Conservation (phyloP, 2,329 filamentous ascomycete species). For the Fusarium domesticum region DNA sequence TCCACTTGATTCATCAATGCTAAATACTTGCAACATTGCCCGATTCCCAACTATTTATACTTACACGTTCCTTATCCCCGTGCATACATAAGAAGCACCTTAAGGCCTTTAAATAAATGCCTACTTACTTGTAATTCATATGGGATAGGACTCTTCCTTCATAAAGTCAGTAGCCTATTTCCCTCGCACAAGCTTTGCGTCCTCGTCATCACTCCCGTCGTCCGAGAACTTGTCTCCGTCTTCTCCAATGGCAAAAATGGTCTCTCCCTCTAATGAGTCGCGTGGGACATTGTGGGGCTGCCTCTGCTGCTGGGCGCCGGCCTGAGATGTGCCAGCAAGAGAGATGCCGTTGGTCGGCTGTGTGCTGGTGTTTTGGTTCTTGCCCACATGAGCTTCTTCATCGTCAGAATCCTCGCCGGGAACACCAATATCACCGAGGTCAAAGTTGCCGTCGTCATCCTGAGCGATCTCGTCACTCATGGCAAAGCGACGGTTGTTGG, state of each 20-base stretch:
- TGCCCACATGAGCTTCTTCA: constrained; percentile 53
- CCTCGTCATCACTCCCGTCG: constrained; percentile 56
- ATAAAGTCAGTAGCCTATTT: constrained; percentile 33
- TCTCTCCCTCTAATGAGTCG: constrained; percentile 75
- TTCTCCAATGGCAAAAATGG: constrained; percentile 92
- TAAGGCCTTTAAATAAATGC: not conserved
- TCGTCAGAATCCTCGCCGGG: constrained; percentile 57
- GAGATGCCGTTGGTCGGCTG: constrained; percentile 28
- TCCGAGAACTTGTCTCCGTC: constrained; percentile 79
- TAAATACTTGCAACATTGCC: not conserved
- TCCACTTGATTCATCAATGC: not conserved
- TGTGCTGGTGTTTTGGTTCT: constrained; percentile 24
- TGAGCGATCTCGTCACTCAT: constrained; percentile 99
- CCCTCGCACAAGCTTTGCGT: constrained; percentile 52
- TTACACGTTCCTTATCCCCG: not conserved
- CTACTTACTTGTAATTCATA: too few relatives aligned
- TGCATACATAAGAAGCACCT: not conserved
- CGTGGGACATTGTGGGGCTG: constrained; percentile 42
- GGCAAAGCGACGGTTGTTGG: constrained; percentile 93
- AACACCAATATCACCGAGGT: constrained; percentile 87
- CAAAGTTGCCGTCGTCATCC: constrained; percentile 93
- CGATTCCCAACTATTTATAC: not conserved
- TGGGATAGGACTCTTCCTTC: too few relatives aligned
- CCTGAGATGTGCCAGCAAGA: constrained; percentile 22
- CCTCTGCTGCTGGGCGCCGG: constrained; percentile 21